A percentile compares a stretch with the other conserved stretches of the same genome.
phyloP scores from a whole-genome alignment of 176 grass and related monocot species.

The Carex littledalei region DNA sequence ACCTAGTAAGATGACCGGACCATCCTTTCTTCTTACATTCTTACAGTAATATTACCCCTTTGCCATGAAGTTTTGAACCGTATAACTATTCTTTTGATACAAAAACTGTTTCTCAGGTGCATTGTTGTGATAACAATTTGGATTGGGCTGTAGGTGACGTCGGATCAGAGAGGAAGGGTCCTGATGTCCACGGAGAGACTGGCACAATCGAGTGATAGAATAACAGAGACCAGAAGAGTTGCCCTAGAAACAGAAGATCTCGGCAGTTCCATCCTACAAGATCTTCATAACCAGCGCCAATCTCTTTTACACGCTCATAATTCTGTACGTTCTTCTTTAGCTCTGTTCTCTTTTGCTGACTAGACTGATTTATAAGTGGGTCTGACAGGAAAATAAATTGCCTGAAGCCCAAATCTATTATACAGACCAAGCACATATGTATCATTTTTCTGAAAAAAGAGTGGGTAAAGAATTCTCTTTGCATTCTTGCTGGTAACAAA shows the following conservation, averaged over 20 bases:
- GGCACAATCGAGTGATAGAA: slow-evolving; percentile 71
- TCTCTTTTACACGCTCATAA: slow-evolving; percentile 87
- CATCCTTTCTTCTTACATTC: background rate
- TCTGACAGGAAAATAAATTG: background rate
- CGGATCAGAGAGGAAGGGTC: slow-evolving; percentile 88
- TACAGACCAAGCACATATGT: too few relatives aligned
- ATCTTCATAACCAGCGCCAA: slow-evolving; percentile 80
- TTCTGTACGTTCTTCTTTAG: slow-evolving; percentile 49
- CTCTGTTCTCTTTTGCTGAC: background rate
- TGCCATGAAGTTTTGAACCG: background rate
- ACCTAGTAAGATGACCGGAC: background rate
- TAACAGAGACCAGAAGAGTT: slow-evolving; percentile 69
- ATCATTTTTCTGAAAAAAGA: background rate
- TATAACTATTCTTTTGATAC: background rate
- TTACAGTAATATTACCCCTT: background rate
- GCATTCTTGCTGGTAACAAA: background rate
- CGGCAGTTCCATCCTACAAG: slow-evolving; percentile 84
- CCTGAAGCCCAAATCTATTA: background rate
- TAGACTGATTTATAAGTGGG: background rate
- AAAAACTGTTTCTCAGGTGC: background rate
- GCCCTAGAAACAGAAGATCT: slow-evolving; percentile 83
- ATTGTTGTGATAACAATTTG: background rate
- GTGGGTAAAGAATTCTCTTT: background rate
- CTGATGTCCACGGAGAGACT: slow-evolving; percentile 80
- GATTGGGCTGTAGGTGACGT: slow-evolving; percentile 43